Evolutionary conservation across 768 basidiomycete species (phyloP).

Genomic region (Lactarius pseudohatsudake): DNA sequence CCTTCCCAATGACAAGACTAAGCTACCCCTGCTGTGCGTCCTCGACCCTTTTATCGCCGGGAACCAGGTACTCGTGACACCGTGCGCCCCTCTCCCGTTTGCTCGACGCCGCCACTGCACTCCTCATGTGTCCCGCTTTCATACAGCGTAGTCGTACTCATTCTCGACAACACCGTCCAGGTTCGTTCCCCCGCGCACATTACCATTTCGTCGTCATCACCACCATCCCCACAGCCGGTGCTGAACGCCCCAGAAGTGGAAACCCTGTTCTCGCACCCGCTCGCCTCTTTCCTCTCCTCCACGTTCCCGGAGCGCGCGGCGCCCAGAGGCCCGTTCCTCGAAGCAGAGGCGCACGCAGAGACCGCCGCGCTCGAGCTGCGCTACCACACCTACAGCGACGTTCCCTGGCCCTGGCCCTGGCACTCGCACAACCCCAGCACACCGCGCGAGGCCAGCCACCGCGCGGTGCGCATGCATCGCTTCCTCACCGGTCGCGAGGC

Average conservation of each 20-base stretch:
- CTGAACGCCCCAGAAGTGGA: conserved; percentile 78
- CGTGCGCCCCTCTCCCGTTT: conserved; percentile 52
- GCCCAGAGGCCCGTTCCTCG: conserved; percentile 35
- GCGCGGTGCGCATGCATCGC: conserved; percentile 55
- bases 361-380: conserved; percentile 42
- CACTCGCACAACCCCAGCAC: conserved; percentile 21
- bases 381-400: conserved; percentile 67
- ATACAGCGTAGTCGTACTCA: conserved; percentile 76
- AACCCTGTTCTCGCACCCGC: conserved; percentile 82
- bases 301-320: conserved; percentile 47
- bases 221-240: conserved; percentile 54
- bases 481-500: conserved; percentile 87
- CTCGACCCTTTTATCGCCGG: conserved; percentile 79
- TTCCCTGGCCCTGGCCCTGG: conserved; percentile 45
- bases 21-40: conserved; percentile 73
- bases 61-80: conserved; percentile 73
- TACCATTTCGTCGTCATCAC: background rate
- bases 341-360: conserved; percentile 48
- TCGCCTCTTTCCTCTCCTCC: conserved; percentile 59
- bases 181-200: conserved; percentile 40
- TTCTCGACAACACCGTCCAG: conserved; percentile 73
- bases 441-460: conserved; percentile 3
- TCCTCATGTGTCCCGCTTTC: background rate
- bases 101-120: background rate
- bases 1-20: conserved; percentile 66